Conservation (phyloP, 2,329 filamentous ascomycete species). For the Tolypocladium cylindrosporum region DNA sequence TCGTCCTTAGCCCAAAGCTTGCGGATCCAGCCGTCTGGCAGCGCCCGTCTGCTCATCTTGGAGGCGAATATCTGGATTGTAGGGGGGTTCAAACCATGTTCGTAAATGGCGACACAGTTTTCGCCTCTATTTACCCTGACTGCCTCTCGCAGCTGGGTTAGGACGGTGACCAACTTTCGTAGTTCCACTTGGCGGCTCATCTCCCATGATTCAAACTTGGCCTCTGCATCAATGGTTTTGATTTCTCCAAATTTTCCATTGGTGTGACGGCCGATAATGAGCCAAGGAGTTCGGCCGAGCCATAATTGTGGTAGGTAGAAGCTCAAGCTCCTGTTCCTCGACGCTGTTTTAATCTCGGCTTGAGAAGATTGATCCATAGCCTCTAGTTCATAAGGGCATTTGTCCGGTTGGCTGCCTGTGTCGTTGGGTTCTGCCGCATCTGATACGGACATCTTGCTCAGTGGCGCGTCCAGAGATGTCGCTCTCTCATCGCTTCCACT, state of each 20-base stretch:
- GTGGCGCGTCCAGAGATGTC: not conserved
- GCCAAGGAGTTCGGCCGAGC: conserved; percentile 15
- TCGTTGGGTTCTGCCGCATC: not conserved
- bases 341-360: not conserved
- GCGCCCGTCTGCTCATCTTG: not conserved
- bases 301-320: conserved; percentile 13
- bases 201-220: not conserved
- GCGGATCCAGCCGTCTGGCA: not conserved
- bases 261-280: conserved; percentile 11
- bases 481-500: not conserved
- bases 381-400: not conserved
- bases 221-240: not conserved
- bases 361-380: not conserved
- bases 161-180: not conserved
- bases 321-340: not conserved
- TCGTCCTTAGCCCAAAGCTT: not conserved
- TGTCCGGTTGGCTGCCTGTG: no score
- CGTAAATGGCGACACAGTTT: not conserved
- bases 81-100: not conserved
- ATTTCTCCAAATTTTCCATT: conserved; percentile 2
- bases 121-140: not conserved
- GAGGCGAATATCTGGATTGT: not conserved
- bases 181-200: not conserved
- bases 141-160: not conserved
- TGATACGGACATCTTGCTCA: not conserved